Conservation (phyloP, 176 grass and related monocot species). For the Cymbopogon citratus region DNA sequence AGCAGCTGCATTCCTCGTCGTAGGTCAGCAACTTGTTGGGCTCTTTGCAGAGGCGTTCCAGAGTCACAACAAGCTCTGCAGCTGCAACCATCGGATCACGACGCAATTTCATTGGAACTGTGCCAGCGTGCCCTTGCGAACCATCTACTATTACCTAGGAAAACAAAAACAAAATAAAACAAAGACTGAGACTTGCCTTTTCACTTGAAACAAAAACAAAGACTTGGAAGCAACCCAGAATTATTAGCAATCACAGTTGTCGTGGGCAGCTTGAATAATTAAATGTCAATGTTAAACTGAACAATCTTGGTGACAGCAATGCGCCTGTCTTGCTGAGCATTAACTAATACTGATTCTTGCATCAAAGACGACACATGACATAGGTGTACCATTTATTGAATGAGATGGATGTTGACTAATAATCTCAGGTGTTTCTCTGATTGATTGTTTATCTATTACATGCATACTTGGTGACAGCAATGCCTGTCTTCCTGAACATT, state of each 20-base stretch:
- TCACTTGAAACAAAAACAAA: not conserved
- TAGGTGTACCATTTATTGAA: no score
- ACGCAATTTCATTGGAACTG: slow-evolving; percentile 92
- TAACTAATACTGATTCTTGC: not conserved
- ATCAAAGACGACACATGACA: no score
- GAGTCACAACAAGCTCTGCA: slow-evolving; percentile 79
- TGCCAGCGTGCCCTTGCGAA: slow-evolving; percentile 88
- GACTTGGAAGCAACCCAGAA: not conserved
- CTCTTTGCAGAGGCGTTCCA: slow-evolving; percentile 80
- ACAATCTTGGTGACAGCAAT: not conserved
- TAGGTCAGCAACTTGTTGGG: slow-evolving; percentile 54
- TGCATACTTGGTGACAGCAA: not conserved
- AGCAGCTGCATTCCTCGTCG: slow-evolving; percentile 54
- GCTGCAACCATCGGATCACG: slow-evolving; percentile 93
- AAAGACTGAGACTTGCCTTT: not conserved
- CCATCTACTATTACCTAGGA: slow-evolving; percentile 77
- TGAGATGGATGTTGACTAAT: no score
- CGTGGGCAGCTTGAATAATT: not conserved
- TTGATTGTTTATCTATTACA: no score
- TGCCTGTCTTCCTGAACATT: no score
- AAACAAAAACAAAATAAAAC: not conserved
- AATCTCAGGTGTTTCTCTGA: not conserved
- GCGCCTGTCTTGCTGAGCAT: not conserved
- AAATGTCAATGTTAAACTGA: not conserved
- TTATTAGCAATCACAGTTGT: not conserved